Percentiles rank a stretch among this genome's conserved stretches.
These are phyloP conservation scores for Spizellomyces sp. DNA, from an alignment of 192 early-diverging fungal genomes.

Conservation along the genomic window DNA sequence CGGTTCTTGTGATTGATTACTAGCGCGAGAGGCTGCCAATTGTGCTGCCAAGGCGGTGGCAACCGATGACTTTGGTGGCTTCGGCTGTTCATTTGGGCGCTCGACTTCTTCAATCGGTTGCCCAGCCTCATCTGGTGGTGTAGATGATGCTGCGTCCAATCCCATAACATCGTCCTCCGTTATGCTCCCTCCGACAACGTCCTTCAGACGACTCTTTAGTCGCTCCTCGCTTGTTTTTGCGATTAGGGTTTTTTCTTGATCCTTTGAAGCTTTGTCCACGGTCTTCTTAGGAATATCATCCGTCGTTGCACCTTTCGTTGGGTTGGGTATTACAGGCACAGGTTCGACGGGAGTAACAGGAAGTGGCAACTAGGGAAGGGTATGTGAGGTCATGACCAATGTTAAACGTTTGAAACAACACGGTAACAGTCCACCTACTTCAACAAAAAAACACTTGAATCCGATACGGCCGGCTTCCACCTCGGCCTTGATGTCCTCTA, in stretches of 20 bases:
- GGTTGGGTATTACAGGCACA: too few relatives aligned
- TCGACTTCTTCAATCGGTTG: background rate
- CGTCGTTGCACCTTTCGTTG: background rate
- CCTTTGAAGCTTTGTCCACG: background rate
- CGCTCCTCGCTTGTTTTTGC: slow-evolving; percentile 6
- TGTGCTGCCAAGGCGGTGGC: slow-evolving; percentile 9
- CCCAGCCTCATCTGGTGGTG: background rate
- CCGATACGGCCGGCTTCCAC: slow-evolving; percentile 24
- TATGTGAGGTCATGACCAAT: too few relatives aligned
- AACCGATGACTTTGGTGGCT: background rate
- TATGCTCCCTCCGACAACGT: background rate
- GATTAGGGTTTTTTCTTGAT: background rate
- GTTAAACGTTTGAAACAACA: too few relatives aligned
- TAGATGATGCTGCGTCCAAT: background rate
- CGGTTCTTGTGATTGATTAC: background rate
- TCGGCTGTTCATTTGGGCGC: background rate
- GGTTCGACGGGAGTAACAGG: too few relatives aligned
- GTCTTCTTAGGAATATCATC: background rate
- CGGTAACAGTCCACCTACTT: background rate
- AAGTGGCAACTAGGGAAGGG: too few relatives aligned
- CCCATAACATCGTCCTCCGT: background rate
- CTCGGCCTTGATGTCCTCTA: slow-evolving; percentile 28
- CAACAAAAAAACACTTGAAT: slow-evolving; percentile 45
- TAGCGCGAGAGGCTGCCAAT: background rate
- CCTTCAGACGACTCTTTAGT: slow-evolving; percentile 12